Percentiles rank a stretch among this genome's conserved stretches.
Evolutionary conservation across 352 stramenopile genomes (phyloP).

Genomic region (Phytophthora lateralis): DNA sequence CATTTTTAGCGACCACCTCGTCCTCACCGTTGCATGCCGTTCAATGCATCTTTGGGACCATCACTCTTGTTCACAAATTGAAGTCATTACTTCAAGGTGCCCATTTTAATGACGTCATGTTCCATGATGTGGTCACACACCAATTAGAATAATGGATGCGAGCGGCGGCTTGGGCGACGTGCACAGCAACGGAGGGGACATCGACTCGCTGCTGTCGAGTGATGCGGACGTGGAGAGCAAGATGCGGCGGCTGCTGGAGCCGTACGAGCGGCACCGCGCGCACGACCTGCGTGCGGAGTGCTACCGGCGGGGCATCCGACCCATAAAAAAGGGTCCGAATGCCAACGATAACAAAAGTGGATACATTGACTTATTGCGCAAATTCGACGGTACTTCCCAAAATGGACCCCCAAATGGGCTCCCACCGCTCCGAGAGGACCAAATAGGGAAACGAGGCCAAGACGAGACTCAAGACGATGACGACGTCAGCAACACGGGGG

Average conservation of each 20-base stretch:
- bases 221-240: constrained; percentile 38
- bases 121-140: no score
- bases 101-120: not conserved
- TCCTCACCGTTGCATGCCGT: constrained; percentile 23
- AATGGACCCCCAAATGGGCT: constrained; percentile 20
- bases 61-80: not conserved
- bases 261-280: constrained; percentile 76
- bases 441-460: constrained; percentile 32
- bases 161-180: constrained; percentile 40
- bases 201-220: constrained; percentile 71
- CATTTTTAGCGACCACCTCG: constrained; percentile 20
- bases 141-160: constrained; percentile 26
- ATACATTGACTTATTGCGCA: constrained; percentile 74
- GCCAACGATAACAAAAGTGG: constrained; percentile 89
- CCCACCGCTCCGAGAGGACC: constrained; percentile 12
- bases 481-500: constrained; percentile 17
- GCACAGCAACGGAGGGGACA: constrained; percentile 56
- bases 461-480: constrained; percentile 33
- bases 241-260: constrained; percentile 55
- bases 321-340: constrained; percentile 82
- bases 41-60: constrained; percentile 9
- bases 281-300: constrained; percentile 81
- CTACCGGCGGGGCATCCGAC: constrained; percentile 74
- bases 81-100: not conserved
- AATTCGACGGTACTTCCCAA: constrained; percentile 49